Conservation (phyloP, 148 eudicot genomes). For the Rhododendron vialii region DNA sequence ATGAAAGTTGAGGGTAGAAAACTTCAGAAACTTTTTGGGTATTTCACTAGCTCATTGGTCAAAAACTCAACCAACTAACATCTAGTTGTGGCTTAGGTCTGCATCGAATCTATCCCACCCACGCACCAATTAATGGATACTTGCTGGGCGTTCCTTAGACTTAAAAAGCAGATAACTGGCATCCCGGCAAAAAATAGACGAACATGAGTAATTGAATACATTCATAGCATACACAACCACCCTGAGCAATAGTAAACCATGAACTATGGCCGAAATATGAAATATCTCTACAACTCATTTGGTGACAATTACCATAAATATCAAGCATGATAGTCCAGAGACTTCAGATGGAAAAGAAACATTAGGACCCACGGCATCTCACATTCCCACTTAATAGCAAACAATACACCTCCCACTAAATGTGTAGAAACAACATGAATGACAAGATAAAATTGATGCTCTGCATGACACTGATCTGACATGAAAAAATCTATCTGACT, state of each 20-base stretch:
- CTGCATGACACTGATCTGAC: background rate
- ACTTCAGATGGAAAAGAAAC: background rate
- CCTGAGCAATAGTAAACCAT: background rate
- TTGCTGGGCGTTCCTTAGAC: background rate
- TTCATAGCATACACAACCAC: background rate
- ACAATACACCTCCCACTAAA: background rate
- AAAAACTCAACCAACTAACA: background rate
- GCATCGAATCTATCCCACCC: background rate
- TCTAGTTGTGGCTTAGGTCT: background rate
- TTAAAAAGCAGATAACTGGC: background rate
- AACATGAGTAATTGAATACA: background rate
- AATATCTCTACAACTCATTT: background rate
- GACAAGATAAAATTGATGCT: background rate
- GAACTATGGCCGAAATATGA: background rate
- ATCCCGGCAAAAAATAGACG: background rate
- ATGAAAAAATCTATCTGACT: background rate
- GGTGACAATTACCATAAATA: background rate
- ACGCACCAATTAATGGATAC: background rate
- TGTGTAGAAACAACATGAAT: background rate
- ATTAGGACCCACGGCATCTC: background rate
- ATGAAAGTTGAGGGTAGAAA: background rate
- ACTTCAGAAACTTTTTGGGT: background rate
- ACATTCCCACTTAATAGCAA: background rate
- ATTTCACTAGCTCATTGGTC: background rate
- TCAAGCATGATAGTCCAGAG: background rate